Conservation (phyloP, 768 basidiomycete species). For the Lentinus brumalis region DNA sequence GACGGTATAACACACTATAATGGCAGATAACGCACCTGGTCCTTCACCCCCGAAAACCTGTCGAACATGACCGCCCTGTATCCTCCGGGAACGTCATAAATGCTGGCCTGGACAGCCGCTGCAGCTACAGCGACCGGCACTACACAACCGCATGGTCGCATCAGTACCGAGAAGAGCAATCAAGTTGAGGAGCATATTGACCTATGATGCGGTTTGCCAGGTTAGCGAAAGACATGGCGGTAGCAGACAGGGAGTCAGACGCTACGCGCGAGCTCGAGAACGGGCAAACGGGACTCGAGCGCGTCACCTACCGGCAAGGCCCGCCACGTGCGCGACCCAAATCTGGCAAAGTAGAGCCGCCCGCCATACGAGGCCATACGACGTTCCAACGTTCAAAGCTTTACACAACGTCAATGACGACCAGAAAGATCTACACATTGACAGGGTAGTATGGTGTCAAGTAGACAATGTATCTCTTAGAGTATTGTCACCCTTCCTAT, state of each 20-base stretch:
- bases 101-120: slow-evolving; percentile 46
- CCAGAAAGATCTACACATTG: too few relatives aligned
- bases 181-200: slow-evolving; percentile 27
- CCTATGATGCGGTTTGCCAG: slow-evolving; percentile 51
- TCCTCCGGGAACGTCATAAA: slow-evolving; percentile 75
- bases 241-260: background rate
- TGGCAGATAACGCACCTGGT: slow-evolving; percentile 52
- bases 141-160: slow-evolving; percentile 41
- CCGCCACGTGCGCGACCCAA: slow-evolving; percentile 14
- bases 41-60: slow-evolving; percentile 89
- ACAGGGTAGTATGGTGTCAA: background rate
- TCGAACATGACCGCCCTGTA: slow-evolving; percentile 98
- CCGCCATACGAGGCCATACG: too few relatives aligned
- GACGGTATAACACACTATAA: too few relatives aligned
- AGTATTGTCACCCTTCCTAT: slow-evolving; percentile 50
- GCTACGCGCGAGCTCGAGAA: background rate
- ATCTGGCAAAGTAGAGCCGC: background rate
- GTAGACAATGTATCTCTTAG: background rate
- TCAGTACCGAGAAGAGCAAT: background rate
- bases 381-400: background rate
- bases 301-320: slow-evolving; percentile 18
- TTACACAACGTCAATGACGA: too few relatives aligned
- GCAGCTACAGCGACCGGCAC: slow-evolving; percentile 68
- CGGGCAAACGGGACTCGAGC: background rate
- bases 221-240: slow-evolving; percentile 53